Conservation (phyloP, 2,329 filamentous ascomycete species). For the Colletotrichum filicis region DNA sequence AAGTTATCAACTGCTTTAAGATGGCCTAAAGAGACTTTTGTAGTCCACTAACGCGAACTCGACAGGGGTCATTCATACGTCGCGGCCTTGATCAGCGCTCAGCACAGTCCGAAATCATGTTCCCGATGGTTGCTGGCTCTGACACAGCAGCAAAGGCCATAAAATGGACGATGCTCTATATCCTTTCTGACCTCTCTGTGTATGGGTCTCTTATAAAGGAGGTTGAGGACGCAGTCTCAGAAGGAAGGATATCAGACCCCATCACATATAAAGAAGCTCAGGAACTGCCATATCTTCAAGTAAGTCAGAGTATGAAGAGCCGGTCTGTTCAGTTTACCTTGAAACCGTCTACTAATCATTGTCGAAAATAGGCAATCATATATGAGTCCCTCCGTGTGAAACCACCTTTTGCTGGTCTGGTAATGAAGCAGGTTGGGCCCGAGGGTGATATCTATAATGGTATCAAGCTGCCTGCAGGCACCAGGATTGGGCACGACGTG, state of each 20-base stretch:
- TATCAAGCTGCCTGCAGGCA: conserved; percentile 48
- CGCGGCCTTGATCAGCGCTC: conserved; percentile 23
- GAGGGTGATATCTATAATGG: conserved; percentile 49
- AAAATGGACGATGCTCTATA: conserved; percentile 59
- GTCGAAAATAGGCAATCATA: conserved; percentile 54
- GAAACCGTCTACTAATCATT: neutral
- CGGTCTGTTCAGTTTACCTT: neutral
- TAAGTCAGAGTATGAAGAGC: neutral
- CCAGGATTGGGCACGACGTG: conserved; percentile 53
- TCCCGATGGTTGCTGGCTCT: conserved; percentile 44
- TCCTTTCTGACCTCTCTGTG: conserved; percentile 59
- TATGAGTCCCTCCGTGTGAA: conserved; percentile 63
- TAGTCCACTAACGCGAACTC: neutral
- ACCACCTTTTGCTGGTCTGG: conserved; percentile 56
- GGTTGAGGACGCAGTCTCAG: conserved; percentile 48
- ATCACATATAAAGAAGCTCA: conserved; percentile 48
- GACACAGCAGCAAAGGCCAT: conserved; percentile 49
- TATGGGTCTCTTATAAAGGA: conserved; percentile 59
- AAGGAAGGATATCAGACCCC: conserved; percentile 35
- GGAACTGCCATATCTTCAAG: conserved; percentile 52
- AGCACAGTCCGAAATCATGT: conserved; percentile 22
- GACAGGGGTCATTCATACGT: conserved; percentile 17
- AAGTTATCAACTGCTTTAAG: neutral
- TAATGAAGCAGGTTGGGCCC: conserved; percentile 61
- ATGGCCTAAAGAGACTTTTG: neutral